Base-by-base conservation (phyloP, 148 eudicot genomes). In the Silene conica region DNA sequence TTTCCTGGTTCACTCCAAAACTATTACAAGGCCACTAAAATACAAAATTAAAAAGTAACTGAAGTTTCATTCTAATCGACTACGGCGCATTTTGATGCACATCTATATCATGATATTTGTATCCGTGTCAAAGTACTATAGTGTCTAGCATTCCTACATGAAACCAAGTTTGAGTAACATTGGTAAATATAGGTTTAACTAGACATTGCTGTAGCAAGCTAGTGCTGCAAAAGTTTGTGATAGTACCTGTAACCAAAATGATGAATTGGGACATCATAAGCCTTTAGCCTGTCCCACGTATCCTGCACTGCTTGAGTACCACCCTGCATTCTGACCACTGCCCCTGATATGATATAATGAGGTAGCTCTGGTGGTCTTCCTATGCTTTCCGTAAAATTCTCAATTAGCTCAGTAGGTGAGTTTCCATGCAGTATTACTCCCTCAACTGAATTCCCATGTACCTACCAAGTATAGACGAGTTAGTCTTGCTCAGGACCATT, bases 281-380 rank as follows among this genome's bases (percentile, higher is more conserved):
- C 69, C 68, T 74, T 76, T 21, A 95, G 77, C 60, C 77, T 66
- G 43, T 87, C 87, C 92, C 90, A 90, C 65, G 89, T 77, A 60
- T 77, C 70, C 7, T 90, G 88, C 25, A 95, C 99, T 23, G 76
- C 75, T 75, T 87, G 87, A 10, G 99, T 90, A 69, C 99, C 97
- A 38, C 99, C 99, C 77, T 95, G 99, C 94, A 95, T 90, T 73
- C 99, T 97, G 31, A 92, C 96, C 41, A 92, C 89, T 25, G 99
- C 97, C 64, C 99, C 97, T 20, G 99, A 89, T 57, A 85, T 89
- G 67, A 95, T 92, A 97, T 97, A 95, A 11, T 79, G 82, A 72
- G 99, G 99, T 84, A 95, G 96, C 79, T 90, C 83, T 14, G 96
- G 96, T 60, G 91, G 99, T 78, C 99, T 92, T 52, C 99, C 99